Conservation (phyloP, 257 asterid genomes). For the Agastache rugosa region DNA sequence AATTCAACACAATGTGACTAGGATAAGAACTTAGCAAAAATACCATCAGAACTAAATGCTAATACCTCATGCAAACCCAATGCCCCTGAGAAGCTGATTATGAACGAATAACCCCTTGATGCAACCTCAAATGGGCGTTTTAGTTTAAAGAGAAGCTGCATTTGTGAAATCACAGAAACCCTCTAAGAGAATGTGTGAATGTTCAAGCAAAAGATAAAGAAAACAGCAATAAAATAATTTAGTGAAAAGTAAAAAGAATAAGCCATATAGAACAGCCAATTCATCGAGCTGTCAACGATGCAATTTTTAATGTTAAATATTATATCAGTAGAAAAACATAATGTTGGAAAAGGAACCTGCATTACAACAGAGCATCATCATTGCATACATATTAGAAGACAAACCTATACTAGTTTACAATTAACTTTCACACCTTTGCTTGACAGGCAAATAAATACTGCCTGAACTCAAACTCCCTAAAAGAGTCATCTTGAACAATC, state of each 20-base stretch:
- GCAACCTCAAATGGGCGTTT: constrained; percentile 96
- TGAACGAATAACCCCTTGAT: constrained; percentile 95
- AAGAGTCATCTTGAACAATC: constrained; percentile 90
- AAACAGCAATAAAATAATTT: background rate
- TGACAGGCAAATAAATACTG: constrained; percentile 98
- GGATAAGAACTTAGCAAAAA: constrained; percentile 31
- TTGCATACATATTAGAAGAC: constrained; percentile 33
- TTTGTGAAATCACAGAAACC: constrained; percentile 38
- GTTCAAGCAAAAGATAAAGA: constrained; percentile 27
- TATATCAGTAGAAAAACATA: constrained; percentile 20
- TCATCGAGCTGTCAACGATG: constrained; percentile 7
- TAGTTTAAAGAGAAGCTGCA: constrained; percentile 86
- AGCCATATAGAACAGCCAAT: constrained; percentile 14
- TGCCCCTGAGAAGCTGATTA: constrained; percentile 92
- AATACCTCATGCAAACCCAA: constrained; percentile 86
- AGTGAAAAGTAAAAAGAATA: constrained; percentile 12
- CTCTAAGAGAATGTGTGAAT: constrained; percentile 35
- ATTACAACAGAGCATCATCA: constrained; percentile 5
- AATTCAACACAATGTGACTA: constrained; percentile 23
- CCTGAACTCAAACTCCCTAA: constrained; percentile 96
- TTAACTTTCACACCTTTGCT: constrained; percentile 75
- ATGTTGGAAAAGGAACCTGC: constrained; percentile 24
- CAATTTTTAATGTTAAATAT: constrained; percentile 26
- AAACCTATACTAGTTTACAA: constrained; percentile 38
- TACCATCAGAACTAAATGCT: constrained; percentile 31